Evolutionary conservation across 106 monocot species (phyloP), one percentile per base, ranked within the genome.

Genomic region (Dioscorea alata): DNA sequence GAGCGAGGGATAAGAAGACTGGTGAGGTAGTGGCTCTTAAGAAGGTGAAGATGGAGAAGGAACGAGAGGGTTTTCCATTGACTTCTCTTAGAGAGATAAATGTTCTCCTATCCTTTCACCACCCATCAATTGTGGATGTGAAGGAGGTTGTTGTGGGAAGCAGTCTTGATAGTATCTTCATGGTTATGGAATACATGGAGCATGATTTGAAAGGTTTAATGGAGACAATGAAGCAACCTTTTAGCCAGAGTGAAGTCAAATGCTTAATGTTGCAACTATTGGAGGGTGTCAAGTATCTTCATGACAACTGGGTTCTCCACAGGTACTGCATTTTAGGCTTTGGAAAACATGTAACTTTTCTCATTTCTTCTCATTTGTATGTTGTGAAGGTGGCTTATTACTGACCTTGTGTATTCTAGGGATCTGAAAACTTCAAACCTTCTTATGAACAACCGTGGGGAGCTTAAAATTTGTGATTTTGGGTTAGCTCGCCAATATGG

Each of bases 31-130:
- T 91, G 57, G 91, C 91, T 33, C 49, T 91, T 73, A 91, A 91
- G 80, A 91, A 91, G 78, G 84, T 91, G 32, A 88, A 91, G 79
- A 91, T 91, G 91, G 91, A 88, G 77, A 87, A 82, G 87, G 91
- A 87, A 59, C 66, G 79, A 48, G 85, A 90, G 75, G 89, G 89
- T 28, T 85, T 91, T 59, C 87, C 91, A 12, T 60, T 87, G 66
- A 85, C 84, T 13, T 75, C 87, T 61, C 66, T 87, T 57, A 80
- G 91, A 67, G 91, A 91, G 59, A 91, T 91, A 31, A 87, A 87
- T 48, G 87, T 91, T 54, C 64, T 91, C 23, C 60, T 85, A 49
- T 91, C 91, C 7, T 84, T 91, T 80, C 84, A 87, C 60, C 87
- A 91, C 54, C 79, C 81, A 59, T 85, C 84, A 0, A 75, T 91